Evolutionary conservation across 192 early-diverging fungal genomes (phyloP).

Genomic region (Helicostylum pulchrum): DNA sequence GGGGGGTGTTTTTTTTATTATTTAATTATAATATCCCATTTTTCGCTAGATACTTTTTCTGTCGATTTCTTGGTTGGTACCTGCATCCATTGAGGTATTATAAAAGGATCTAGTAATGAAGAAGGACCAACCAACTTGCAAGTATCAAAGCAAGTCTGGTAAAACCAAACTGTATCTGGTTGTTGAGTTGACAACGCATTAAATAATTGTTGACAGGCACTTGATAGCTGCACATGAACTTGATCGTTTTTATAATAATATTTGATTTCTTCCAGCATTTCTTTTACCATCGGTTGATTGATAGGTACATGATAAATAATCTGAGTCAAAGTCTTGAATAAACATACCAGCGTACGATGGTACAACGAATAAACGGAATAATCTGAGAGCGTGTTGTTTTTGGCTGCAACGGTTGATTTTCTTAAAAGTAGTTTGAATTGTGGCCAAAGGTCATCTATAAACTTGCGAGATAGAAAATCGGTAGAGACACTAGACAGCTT

Average conservation of each 20-base stretch:
- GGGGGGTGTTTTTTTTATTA: background rate
- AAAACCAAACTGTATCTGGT: constrained; percentile 30
- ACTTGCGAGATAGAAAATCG: constrained; percentile 41
- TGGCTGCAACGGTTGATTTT: constrained; percentile 6
- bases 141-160: background rate
- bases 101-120: constrained; percentile 1
- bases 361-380: constrained; percentile 31
- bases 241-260: constrained; percentile 10
- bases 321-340: constrained; percentile 26
- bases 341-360: constrained; percentile 23
- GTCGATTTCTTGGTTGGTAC: too few relatives aligned
- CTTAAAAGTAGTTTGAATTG: constrained; percentile 27
- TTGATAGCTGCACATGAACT: constrained; percentile 22
- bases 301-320: constrained; percentile 21
- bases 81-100: constrained; percentile 10
- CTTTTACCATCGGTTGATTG: background rate
- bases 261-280: constrained; percentile 16
- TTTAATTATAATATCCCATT: background rate
- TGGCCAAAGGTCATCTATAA: constrained; percentile 49
- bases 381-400: background rate
- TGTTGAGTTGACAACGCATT: constrained; percentile 5
- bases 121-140: background rate
- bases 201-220: background rate
- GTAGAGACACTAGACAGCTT: constrained; percentile 38
- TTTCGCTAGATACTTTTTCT: background rate